These are phyloP conservation scores for Rhizodiscina lignyota DNA, from an alignment of 495 filamentous ascomycete species.

Conservation along the genomic window DNA sequence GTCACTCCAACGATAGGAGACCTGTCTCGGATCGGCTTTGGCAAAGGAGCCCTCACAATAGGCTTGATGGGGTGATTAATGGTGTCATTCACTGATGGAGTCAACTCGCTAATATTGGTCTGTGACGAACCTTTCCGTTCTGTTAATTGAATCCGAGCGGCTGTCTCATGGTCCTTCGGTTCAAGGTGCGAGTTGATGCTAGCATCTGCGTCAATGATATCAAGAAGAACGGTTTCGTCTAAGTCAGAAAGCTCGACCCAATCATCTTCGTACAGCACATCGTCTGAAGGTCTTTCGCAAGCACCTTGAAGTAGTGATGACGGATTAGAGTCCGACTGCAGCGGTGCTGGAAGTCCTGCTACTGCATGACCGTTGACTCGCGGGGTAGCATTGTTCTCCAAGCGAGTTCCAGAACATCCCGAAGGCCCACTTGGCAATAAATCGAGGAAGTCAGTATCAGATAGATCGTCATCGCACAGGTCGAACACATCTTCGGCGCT, in stretches of 20 bases:
- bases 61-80: constrained; percentile 4
- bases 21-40: constrained; percentile 29
- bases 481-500: no score
- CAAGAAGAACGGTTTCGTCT: neutral
- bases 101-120: neutral
- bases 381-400: no score
- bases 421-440: no score
- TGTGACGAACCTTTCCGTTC: no score
- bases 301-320: no score
- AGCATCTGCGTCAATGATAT: neutral
- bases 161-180: neutral
- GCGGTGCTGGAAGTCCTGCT: no score
- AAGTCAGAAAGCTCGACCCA: neutral
- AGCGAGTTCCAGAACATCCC: no score
- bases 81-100: neutral
- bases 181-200: neutral
- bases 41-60: constrained; percentile 33
- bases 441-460: neutral
- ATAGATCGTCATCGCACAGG: neutral
- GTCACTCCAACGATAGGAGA: constrained; percentile 35
- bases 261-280: neutral
- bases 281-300: no score
- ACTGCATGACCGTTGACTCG: no score
- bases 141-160: no score
- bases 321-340: no score